Percentiles rank a stretch among this genome's conserved stretches.
Evolutionary conservation across 108 stramenopile genomes (phyloP).

Genomic region (Nitzschia sp.): DNA sequence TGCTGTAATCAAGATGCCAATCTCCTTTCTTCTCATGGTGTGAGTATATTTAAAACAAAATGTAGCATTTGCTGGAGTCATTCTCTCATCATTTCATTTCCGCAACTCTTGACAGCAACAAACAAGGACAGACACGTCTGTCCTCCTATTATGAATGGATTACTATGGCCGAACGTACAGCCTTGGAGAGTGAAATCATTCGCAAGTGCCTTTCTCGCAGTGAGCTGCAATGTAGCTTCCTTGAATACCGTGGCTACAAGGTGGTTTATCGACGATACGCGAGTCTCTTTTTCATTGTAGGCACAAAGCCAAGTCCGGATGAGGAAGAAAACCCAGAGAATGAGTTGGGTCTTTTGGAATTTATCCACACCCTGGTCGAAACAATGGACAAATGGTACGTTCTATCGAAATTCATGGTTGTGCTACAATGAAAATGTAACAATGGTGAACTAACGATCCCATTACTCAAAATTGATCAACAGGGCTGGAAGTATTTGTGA

Average conservation of each 20-base stretch:
- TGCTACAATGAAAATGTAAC: too few species aligned
- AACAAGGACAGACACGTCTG: slow-evolving; percentile 94
- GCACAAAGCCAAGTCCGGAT: slow-evolving; percentile 81
- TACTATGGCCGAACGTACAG: slow-evolving; percentile 84
- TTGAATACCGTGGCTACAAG: slow-evolving; percentile 94
- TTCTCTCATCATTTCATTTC: slow-evolving; percentile 6
- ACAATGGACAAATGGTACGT: slow-evolving; percentile 81
- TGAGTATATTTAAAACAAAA: slow-evolving; percentile 41
- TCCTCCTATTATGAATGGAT: slow-evolving; percentile 94
- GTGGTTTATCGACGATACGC: slow-evolving; percentile 94
- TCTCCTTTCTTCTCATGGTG: slow-evolving; percentile 88
- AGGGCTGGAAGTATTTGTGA: slow-evolving; percentile 75
- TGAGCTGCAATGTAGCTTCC: slow-evolving; percentile 92
- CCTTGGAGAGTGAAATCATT: slow-evolving; percentile 93
- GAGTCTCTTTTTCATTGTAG: slow-evolving; percentile 94
- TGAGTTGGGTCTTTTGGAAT: slow-evolving; percentile 94
- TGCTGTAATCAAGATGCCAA: slow-evolving; percentile 35
- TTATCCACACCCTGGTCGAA: slow-evolving; percentile 92
- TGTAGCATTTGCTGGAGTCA: neutral
- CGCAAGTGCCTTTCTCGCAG: slow-evolving; percentile 90
- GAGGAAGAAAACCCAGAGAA: slow-evolving; percentile 85
- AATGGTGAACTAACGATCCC: too few species aligned
- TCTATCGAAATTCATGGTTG: too few species aligned
- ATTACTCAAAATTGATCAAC: too few species aligned
- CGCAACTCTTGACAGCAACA: slow-evolving; percentile 54